Evolutionary conservation across 805 yeast species (phyloP).

Genomic region (Saturnispora sanitii): DNA sequence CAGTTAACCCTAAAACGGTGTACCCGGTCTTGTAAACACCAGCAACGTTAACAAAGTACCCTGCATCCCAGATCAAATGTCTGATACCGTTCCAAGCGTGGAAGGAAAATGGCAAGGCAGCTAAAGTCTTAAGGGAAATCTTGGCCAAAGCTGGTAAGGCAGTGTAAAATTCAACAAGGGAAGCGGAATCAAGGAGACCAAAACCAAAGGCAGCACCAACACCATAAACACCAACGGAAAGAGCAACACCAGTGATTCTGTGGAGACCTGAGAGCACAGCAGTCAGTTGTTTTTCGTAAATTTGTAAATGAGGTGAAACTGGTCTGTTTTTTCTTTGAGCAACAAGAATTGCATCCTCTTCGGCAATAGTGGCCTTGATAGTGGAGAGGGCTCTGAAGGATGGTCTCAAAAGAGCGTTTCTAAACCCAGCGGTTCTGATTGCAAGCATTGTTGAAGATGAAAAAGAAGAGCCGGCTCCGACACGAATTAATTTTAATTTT

Average conservation of each 20-base stretch:
- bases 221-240: slow-evolving; percentile 72
- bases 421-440: slow-evolving; percentile 14
- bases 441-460: slow-evolving; percentile 14
- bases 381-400: slow-evolving; percentile 28
- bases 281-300: slow-evolving; percentile 87
- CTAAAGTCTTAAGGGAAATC: slow-evolving; percentile 52
- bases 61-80: slow-evolving; percentile 90
- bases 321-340: slow-evolving; percentile 87
- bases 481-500: slow-evolving; percentile 3
- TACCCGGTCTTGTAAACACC: slow-evolving; percentile 94
- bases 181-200: slow-evolving; percentile 47
- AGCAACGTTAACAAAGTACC: slow-evolving; percentile 64
- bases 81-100: slow-evolving; percentile 83
- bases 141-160: slow-evolving; percentile 58
- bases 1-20: slow-evolving; percentile 60
- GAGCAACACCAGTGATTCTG: slow-evolving; percentile 77
- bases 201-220: slow-evolving; percentile 69
- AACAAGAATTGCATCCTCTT: slow-evolving; percentile 60
- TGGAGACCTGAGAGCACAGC: slow-evolving; percentile 73
- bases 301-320: slow-evolving; percentile 77
- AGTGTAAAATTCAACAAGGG: slow-evolving; percentile 45
- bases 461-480: slow-evolving; percentile 5
- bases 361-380: slow-evolving; percentile 44
- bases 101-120: slow-evolving; percentile 79
- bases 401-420: slow-evolving; percentile 15